Evolutionary conservation across 148 eudicot species (phyloP).

Genomic region (Chenopodium album): DNA sequence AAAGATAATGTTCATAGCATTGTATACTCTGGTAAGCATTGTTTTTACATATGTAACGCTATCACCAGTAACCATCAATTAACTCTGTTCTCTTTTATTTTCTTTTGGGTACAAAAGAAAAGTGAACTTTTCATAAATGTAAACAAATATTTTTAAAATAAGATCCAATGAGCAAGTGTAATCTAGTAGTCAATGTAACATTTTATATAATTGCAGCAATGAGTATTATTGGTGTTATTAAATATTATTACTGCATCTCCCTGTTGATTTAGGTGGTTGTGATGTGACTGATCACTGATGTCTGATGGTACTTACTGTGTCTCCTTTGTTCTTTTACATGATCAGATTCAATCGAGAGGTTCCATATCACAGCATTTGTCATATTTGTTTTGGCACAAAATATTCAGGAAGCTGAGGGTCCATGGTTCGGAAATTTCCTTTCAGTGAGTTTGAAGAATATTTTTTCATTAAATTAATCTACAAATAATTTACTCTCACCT

Average conservation of each 20-base stretch:
- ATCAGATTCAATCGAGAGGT: conserved; percentile 92
- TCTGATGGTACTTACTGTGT: conserved; percentile 1
- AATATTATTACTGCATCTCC: not conserved
- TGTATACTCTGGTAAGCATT: conserved; percentile 73
- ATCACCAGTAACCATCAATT: not conserved
- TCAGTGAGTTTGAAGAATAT: conserved; percentile 49
- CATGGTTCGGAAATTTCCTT: conserved; percentile 87
- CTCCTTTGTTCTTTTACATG: conserved; percentile 28
- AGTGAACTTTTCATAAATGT: not conserved
- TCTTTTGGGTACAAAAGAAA: not conserved
- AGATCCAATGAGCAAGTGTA: not conserved
- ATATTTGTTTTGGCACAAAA: conserved; percentile 92
- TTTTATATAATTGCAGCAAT: too few relatives aligned
- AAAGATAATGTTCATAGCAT: conserved; percentile 89
- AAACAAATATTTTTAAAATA: too few relatives aligned
- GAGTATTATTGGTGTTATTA: not conserved
- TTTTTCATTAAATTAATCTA: conserved; percentile 1
- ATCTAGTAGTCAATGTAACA: not conserved
- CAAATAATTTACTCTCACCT: conserved; percentile 10
- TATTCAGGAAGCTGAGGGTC: conserved; percentile 91
- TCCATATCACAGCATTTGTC: conserved; percentile 86
- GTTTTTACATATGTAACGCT: conserved; percentile 12
- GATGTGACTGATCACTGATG: not conserved
- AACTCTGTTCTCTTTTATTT: too few relatives aligned
- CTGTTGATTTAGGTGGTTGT: not conserved